Evolutionary conservation across 257 asterid species (phyloP), one percentile per base, ranked within the genome.

Genomic region (Vinca minor): DNA sequence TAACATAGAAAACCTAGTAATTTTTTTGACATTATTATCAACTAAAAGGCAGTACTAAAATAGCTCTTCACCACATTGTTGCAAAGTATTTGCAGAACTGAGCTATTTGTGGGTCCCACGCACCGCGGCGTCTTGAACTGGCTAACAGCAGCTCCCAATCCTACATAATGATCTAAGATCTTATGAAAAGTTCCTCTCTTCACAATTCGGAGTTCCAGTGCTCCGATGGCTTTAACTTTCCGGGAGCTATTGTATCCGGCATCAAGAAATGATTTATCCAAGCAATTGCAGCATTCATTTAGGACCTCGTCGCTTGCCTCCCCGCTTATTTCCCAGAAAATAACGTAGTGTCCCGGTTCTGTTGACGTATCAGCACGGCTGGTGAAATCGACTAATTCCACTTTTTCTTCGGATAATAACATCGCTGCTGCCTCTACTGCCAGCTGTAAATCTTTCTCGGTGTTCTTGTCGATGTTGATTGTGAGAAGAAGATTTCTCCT

Each of bases 111-210:
- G 4, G 87, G 82, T 4, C 94, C 92, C 26, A 93, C 85, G 38
- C 96, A 93, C 12, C 99, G 61, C 4, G 99, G 99, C 8, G 96
- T 87, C 74, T 93, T 93, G 86, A 89, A 93, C 84, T 93, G 99
- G 79, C 99, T 93, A 18, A 89, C 97, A 4, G 99, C 97, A 10
- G 90, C 94, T 1, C 99, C 99, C 10, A 85, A 52, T 10, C 92
- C 96, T 3, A 93, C 97, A 35, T 76, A 84, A 61, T 93, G 97
- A 71, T 93, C 99, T 75, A 87, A 46, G 12, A 93, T 85, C 94
- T 82, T 86, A 44, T 85, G 92, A 52, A 93, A 93, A 0, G 99
- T 90, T 3, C 96, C 97, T 60, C 69, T 78, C 84, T 62, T 75
- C 73, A 93, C 82, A 9, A 87, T 49, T 44, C 84, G 66, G 8